Evolutionary conservation across 1,139 yeast species (phyloP).

Genomic region (Magnusiomyces sp.): DNA sequence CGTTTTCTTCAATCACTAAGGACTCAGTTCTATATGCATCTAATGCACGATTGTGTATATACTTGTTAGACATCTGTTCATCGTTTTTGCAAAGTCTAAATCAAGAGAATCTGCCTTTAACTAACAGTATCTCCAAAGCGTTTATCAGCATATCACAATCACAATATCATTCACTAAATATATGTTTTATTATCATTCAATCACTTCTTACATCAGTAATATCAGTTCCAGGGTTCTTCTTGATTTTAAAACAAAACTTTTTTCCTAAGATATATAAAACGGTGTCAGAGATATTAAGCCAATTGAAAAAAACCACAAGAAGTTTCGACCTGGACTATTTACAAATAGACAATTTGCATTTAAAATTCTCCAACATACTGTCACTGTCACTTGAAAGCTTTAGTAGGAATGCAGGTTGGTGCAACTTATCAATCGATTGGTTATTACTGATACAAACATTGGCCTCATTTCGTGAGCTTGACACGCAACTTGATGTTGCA

Average conservation of each 20-base stretch:
- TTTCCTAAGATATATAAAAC: not conserved
- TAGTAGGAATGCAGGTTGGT: constrained; percentile 6
- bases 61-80: not conserved
- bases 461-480: not conserved
- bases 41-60: not conserved
- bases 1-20: no score
- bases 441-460: not conserved
- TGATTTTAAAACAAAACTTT: not conserved
- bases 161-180: not conserved
- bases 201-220: constrained; percentile 6
- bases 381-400: constrained; percentile 6
- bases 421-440: constrained; percentile 7
- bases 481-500: constrained; percentile 6
- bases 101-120: not conserved
- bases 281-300: not conserved
- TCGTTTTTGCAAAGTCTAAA: not conserved
- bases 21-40: no score
- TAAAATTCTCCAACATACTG: constrained; percentile 8
- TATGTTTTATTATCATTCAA: constrained; percentile 6
- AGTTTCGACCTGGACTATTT: not conserved
- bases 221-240: constrained; percentile 1
- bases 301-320: not conserved
- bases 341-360: constrained; percentile 5
- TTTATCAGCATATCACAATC: not conserved
- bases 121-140: not conserved